Percentiles rank a stretch among this genome's conserved stretches.
phyloP scores from a whole-genome alignment of 1,139 yeast genomes.

The Magnusiomyces tetraspermus region DNA sequence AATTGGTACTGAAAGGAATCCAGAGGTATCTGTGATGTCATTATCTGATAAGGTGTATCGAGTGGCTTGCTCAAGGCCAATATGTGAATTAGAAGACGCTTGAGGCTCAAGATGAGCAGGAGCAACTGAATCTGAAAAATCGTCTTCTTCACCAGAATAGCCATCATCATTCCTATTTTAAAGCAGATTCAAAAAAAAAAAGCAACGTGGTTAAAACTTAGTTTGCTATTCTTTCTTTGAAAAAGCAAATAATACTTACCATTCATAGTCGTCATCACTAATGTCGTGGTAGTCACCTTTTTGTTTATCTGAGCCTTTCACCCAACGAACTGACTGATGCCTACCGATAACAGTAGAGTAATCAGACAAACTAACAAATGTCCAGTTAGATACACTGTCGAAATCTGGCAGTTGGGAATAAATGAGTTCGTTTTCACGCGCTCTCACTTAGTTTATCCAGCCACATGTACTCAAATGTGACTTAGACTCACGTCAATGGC shows the following conservation, averaged over 20 bases:
- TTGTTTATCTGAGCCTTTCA: slow-evolving; percentile 25
- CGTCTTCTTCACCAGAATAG: background rate
- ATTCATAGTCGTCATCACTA: slow-evolving; percentile 21
- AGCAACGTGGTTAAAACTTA: too few species aligned
- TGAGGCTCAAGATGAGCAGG: background rate
- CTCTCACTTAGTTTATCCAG: too few species aligned
- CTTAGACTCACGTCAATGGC: too few species aligned
- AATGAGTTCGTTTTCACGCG: too few species aligned
- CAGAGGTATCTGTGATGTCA: background rate
- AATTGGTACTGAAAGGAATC: background rate
- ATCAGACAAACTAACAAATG: slow-evolving; percentile 15
- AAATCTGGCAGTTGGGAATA: too few species aligned
- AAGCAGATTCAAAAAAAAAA: too few species aligned
- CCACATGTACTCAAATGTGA: too few species aligned
- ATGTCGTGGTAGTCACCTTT: slow-evolving; percentile 28
- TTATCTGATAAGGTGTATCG: background rate
- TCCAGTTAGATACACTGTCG: too few species aligned
- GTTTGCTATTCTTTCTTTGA: too few species aligned
- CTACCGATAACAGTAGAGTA: slow-evolving; percentile 30
- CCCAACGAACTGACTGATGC: slow-evolving; percentile 35
- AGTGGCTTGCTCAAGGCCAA: background rate
- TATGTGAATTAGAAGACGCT: background rate
- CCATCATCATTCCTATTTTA: slow-evolving; percentile 1
- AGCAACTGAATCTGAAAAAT: background rate
- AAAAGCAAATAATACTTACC: slow-evolving; percentile 14